These are phyloP conservation scores for Scenedesmus sp. DNA, from an alignment of 163 green algal genomes.

Conservation along the genomic window DNA sequence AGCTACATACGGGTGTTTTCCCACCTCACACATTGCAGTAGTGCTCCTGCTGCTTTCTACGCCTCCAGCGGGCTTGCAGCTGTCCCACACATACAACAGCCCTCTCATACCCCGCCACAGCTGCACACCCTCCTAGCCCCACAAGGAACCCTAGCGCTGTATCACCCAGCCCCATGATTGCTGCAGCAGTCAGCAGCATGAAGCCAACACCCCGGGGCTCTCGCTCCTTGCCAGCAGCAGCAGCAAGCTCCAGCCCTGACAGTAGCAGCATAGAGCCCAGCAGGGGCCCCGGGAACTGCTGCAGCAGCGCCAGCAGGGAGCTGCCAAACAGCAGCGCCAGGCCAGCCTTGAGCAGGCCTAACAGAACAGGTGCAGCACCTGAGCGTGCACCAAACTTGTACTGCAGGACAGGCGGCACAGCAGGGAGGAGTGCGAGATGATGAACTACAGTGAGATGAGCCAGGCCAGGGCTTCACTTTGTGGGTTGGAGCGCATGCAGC, in stretches of 20 bases:
- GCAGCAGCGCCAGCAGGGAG: conserved; percentile 72
- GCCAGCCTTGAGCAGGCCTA: conserved; percentile 79
- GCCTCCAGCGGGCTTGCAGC: background rate
- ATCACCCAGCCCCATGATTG: conserved; percentile 68
- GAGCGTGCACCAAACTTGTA: conserved; percentile 79
- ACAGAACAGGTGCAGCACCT: conserved; percentile 76
- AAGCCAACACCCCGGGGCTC: conserved; percentile 61
- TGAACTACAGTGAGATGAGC: no score
- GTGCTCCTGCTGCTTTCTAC: background rate
- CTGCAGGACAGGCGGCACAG: conserved; percentile 51
- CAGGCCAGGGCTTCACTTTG: no score
- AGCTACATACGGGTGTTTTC: no score
- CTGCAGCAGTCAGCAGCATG: conserved; percentile 76
- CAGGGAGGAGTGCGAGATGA: background rate
- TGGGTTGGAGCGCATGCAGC: no score
- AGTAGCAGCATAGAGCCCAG: conserved; percentile 80
- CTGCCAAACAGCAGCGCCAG: conserved; percentile 79
- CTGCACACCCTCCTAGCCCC: background rate
- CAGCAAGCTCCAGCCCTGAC: conserved; percentile 74
- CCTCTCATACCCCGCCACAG: conserved; percentile 8
- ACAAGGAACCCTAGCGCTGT: conserved; percentile 28
- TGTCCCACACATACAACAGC: background rate
- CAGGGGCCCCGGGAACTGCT: conserved; percentile 75
- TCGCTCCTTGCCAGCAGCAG: conserved; percentile 18
- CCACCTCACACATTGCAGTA: background rate